These are phyloP conservation scores for Apophysomyces variabilis DNA, from an alignment of 371 early-diverging fungal species.

Conservation along the genomic window DNA sequence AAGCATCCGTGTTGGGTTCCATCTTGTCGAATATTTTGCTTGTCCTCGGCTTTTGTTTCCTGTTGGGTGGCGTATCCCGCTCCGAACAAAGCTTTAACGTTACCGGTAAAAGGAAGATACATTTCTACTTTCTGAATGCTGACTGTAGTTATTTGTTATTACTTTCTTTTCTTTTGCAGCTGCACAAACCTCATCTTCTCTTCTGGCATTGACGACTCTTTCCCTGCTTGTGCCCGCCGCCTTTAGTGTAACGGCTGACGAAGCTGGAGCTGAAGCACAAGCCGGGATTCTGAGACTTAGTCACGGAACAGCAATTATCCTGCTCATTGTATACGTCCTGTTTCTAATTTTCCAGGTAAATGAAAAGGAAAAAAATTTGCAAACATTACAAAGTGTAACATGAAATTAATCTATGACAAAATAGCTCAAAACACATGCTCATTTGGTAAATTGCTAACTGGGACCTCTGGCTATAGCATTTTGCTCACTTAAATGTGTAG, in stretches of 20 bases:
- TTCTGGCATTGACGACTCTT: constrained; percentile 76
- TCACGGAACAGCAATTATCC: constrained; percentile 73
- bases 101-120: constrained; percentile 48
- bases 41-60: constrained; percentile 80
- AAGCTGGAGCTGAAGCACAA: constrained; percentile 31
- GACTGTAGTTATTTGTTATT: constrained; percentile 22
- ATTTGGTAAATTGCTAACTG: constrained; percentile 46
- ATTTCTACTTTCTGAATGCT: constrained; percentile 20
- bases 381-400: background rate
- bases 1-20: constrained; percentile 83
- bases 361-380: constrained; percentile 8
- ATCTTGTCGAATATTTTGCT: constrained; percentile 85
- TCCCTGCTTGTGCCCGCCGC: constrained; percentile 84
- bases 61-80: constrained; percentile 74
- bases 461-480: background rate
- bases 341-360: constrained; percentile 76
- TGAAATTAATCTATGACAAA: background rate
- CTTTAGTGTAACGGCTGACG: constrained; percentile 52
- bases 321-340: constrained; percentile 74
- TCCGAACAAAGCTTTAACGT: constrained; percentile 74
- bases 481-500: constrained; percentile 19
- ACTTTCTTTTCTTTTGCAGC: constrained; percentile 34
- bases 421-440: constrained; percentile 70
- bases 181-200: constrained; percentile 78
- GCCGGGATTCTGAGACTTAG: constrained; percentile 62